Base-by-base conservation (phyloP, 306 rosid species). In the Sphenostylis stenocarpa region DNA sequence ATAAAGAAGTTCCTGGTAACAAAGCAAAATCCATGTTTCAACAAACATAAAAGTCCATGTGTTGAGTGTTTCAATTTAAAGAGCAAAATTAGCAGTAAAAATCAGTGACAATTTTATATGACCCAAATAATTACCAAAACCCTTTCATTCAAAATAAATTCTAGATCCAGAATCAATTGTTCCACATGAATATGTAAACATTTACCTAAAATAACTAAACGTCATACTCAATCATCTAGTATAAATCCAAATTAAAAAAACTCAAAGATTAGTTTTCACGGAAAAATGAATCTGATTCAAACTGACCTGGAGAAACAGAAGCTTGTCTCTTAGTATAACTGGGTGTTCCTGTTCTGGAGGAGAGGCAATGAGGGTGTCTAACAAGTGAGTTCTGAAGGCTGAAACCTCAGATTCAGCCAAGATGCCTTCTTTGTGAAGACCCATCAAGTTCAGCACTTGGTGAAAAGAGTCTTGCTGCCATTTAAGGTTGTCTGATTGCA, bases 391-490 rank as follows among this genome's bases (percentile, higher is more conserved):
- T 58, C 86, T 83, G 70, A 95, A 92, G 79, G 90, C 83, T 0
- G 92, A 85, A 12, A 95, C 96, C 79, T 90, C 96, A 57, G 62
- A 55, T 72, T 88, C 89, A 67, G 91, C 87, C 16, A 92, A 63
- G 72, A 95, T 92, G 4, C 96, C 99, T 82, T 95, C 99, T 76
- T 76, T 86, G 83, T 91, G 97, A 70, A 95, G 98, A 57, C 97
- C 97, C 91, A 95, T 89, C 86, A 95, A 52, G 60, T 95, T 92
- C 72, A 95, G 33, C 10, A 95, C 79, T 75, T 91, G 99, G 82
- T 89, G 99, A 88, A 88, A 95, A 68, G 97, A 88, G n/a, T 89
- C 94, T 34, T 95, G 99, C 88, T 95, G 99, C 97, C 99, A 91
- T 66, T 95, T 95, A 24, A 95, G 96, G 78, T 92, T 95, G 24